A percentile compares a stretch with the other conserved stretches of the same genome.
Evolutionary conservation across 2,329 filamentous ascomycete species (phyloP).

Genomic region (Xylariomycetidae sp.): DNA sequence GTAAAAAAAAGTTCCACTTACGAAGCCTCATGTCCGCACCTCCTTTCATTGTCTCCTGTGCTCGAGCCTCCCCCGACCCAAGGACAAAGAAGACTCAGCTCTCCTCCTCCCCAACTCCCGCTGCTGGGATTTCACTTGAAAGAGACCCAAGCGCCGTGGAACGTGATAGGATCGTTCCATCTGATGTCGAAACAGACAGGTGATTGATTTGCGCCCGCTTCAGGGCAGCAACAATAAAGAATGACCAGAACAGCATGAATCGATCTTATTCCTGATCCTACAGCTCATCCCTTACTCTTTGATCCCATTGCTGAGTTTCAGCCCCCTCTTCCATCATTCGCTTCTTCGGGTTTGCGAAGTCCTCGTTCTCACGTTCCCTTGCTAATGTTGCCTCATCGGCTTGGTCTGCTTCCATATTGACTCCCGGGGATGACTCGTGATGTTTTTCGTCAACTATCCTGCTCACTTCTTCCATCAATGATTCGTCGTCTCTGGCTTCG

Average conservation of each 20-base stretch:
- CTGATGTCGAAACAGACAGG: too few species aligned
- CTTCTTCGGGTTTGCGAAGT: conserved; percentile 21
- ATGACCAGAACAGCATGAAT: conserved; percentile 8
- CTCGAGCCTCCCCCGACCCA: background rate
- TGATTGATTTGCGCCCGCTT: too few species aligned
- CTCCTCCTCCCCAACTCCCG: conserved; percentile 4
- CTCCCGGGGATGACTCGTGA: background rate
- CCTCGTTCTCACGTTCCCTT: conserved; percentile 26
- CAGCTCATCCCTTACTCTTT: conserved; percentile 34
- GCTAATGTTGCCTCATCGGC: conserved; percentile 22
- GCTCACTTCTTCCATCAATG: conserved; percentile 47
- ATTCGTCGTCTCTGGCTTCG: conserved; percentile 23
- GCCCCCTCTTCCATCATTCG: conserved; percentile 25
- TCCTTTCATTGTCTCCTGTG: conserved; percentile 1
- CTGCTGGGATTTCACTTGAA: too few species aligned
- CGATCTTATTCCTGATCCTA: conserved; percentile 19
- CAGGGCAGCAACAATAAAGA: too few species aligned
- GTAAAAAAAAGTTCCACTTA: too few species aligned
- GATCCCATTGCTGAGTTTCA: conserved; percentile 18
- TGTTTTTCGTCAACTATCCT: conserved; percentile 39
- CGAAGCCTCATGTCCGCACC: too few species aligned
- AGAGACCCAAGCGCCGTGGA: too few species aligned
- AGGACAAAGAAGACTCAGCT: conserved; percentile 12
- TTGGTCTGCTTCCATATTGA: conserved; percentile 5
- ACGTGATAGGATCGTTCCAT: too few species aligned